Evolutionary conservation across 1,284 basidiomycete genomes (phyloP), one percentile per base, ranked within the genome.

Genomic region (Neonothopanus nambi): DNA sequence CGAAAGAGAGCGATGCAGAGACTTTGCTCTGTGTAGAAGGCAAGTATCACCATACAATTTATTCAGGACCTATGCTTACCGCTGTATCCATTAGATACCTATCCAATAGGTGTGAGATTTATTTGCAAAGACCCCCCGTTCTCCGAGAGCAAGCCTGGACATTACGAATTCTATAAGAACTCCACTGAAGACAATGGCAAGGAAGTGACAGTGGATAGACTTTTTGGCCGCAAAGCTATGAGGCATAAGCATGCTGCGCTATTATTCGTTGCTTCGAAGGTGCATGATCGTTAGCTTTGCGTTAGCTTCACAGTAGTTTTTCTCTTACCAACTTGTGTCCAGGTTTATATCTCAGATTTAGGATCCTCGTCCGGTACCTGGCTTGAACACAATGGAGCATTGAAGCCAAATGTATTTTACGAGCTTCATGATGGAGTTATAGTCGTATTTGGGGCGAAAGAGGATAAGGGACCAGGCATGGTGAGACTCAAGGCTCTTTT

Each of bases 371-470:
- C 35, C 9, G 52, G 52, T 4, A 54, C 52, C 17, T 54, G 52
- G 52, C 13, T 48, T 8, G 28, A 46, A 6, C 42, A 45, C 6
- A 33, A 42, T 18, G 52, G 52, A 3, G 17, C 30, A 17, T 33
- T 54, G 12, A 11, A 26, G n/a, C 18, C 38, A 21, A 23, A 35
- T 13, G 37, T 36, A 30, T 15, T 18, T n/a, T 26, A 38, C 37
- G 38, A 42, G 8, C 20, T 54, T 28, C 35, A 48, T 36, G 52
- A 54, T 20, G 46, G 52, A 18, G 43, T 30, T 26, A 48, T 18
- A 15, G 21, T 54, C 12, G 46, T 54, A 4, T 54, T 54, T 37
- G 52, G 52, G 6, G 52, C 39, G 17, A 48, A 48, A n/a, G 39
- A 48, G 13, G 52, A 54, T 37, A 48, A 54, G 33, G 36, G 28